These are phyloP conservation scores for Paracorniculantispora psalliotae DNA, from an alignment of 2,329 filamentous ascomycete genomes.

Conservation along the genomic window DNA sequence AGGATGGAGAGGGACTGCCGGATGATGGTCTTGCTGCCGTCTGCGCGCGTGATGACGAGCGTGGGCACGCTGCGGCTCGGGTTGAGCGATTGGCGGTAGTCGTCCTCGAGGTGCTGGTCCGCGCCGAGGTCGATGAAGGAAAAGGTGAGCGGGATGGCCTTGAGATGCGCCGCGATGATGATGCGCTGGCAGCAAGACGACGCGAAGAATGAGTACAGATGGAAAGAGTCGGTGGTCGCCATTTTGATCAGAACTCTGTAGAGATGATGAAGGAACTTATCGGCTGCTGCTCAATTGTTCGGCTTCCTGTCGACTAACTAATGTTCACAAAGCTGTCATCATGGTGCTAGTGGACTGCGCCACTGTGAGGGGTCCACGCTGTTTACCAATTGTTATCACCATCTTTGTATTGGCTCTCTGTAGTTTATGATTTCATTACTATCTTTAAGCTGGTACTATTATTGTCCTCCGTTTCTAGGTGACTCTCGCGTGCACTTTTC, in stretches of 20 bases:
- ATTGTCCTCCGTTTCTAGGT: too few species aligned
- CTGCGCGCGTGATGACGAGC: not conserved
- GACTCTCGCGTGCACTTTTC: too few species aligned
- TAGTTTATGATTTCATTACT: too few species aligned
- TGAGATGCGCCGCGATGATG: constrained; percentile 12
- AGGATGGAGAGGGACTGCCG: constrained; percentile 5
- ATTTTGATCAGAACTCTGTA: not conserved
- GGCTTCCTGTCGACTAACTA: not conserved
- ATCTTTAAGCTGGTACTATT: too few species aligned
- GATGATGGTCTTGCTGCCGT: not conserved
- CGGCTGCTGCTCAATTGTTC: not conserved
- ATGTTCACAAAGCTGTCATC: not conserved
- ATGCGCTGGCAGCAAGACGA: constrained; percentile 9
- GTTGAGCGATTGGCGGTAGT: not conserved
- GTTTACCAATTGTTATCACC: too few species aligned
- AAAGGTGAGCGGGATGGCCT: constrained; percentile 6
- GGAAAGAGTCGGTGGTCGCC: not conserved
- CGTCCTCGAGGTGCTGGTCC: not conserved
- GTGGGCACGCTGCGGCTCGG: constrained; percentile 6
- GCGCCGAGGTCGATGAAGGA: not conserved
- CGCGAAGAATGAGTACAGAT: constrained; percentile 4
- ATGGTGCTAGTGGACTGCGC: too few species aligned
- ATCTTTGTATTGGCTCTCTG: too few species aligned
- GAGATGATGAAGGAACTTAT: not conserved
- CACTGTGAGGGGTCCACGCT: too few species aligned